Conservation (phyloP, 2,329 filamentous ascomycete species). For the Sporothrix humicola region DNA sequence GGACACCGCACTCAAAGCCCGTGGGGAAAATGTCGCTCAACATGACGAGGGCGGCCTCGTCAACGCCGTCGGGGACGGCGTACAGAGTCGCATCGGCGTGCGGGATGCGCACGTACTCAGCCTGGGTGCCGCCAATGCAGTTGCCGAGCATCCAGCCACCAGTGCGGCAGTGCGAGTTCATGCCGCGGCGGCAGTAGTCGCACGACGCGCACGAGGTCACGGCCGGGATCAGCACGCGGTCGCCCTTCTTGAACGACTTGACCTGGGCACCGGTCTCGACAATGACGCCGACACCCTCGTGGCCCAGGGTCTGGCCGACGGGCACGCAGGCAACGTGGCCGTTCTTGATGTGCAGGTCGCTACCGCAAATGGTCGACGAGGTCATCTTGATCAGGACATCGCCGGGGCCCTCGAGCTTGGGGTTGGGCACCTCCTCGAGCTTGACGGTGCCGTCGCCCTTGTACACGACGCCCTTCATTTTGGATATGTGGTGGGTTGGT, state of each 20-base stretch:
- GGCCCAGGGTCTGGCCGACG: constrained; percentile 56
- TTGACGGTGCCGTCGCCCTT: constrained; percentile 44
- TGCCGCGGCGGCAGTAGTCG: constrained; percentile 56
- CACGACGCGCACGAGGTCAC: constrained; percentile 60
- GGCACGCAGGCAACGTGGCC: constrained; percentile 58
- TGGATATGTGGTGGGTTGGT: constrained; percentile 23
- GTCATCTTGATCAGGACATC: constrained; percentile 57
- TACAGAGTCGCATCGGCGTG: constrained; percentile 57
- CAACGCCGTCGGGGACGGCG: constrained; percentile 48
- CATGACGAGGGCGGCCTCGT: constrained; percentile 52
- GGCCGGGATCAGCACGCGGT: constrained; percentile 58
- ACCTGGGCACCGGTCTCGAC: constrained; percentile 54
- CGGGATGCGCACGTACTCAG: constrained; percentile 61
- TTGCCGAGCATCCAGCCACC: constrained; percentile 63
- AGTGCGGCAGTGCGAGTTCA: constrained; percentile 59
- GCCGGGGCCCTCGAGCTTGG: constrained; percentile 49
- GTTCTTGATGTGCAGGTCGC: constrained; percentile 61
- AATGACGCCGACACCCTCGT: constrained; percentile 59
- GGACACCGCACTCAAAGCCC: constrained; percentile 59
- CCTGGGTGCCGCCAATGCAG: constrained; percentile 59
- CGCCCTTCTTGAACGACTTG: constrained; percentile 54
- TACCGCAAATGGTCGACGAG: constrained; percentile 59
- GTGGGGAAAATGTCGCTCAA: constrained; percentile 64
- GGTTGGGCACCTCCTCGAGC: constrained; percentile 51
- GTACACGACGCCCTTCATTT: constrained; percentile 58